phyloP scores from a whole-genome alignment of 805 yeast species.

The Blastobotrys attinorum region DNA sequence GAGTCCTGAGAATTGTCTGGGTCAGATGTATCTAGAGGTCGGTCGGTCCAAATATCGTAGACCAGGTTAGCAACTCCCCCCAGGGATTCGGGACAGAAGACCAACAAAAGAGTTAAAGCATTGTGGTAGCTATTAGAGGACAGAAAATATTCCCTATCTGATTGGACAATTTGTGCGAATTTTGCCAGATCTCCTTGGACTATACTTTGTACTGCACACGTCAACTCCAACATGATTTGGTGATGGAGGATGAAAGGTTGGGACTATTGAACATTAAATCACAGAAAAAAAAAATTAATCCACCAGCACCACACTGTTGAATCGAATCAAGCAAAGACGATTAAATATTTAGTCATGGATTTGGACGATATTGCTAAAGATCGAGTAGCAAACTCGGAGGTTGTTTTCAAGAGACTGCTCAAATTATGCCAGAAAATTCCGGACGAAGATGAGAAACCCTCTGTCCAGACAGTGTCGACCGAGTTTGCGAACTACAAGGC shows the following conservation, averaged over 20 bases:
- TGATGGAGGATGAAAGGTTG: too few relatives aligned
- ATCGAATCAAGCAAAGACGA: background rate
- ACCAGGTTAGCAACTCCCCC: conserved; percentile 1
- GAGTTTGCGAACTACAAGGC: conserved; percentile 15
- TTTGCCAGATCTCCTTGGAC: background rate
- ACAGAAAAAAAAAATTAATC: background rate
- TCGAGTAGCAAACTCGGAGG: conserved; percentile 17
- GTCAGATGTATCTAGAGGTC: too few relatives aligned
- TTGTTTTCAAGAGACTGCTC: conserved; percentile 12
- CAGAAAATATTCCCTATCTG: background rate
- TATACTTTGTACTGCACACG: background rate
- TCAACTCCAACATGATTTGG: background rate
- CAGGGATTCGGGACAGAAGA: background rate
- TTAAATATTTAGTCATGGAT: too few relatives aligned
- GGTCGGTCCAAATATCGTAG: conserved; percentile 8
- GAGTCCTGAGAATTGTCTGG: too few relatives aligned
- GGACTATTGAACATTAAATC: background rate
- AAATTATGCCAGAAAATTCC: conserved; percentile 7
- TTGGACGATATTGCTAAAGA: conserved; percentile 18
- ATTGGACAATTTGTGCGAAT: background rate
- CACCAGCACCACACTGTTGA: background rate
- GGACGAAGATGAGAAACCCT: background rate
- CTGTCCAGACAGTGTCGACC: conserved; percentile 3
- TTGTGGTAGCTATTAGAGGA: background rate
- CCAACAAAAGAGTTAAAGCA: background rate